Evolutionary conservation across 2,329 filamentous ascomycete species (phyloP).

Genomic region (Fusarium tanahbumbuense): DNA sequence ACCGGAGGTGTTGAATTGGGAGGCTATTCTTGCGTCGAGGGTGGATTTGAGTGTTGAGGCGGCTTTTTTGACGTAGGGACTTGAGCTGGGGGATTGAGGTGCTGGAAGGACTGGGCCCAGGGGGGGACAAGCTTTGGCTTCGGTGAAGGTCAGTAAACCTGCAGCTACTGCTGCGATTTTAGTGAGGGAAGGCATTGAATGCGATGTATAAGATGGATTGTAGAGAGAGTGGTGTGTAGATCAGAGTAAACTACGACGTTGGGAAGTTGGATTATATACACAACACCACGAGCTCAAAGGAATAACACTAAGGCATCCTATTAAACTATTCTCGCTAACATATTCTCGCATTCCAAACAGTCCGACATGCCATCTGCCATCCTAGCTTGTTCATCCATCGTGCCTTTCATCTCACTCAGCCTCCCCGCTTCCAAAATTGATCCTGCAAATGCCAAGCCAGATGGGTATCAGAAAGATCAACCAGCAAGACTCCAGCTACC

Average conservation of each 20-base stretch:
- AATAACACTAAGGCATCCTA: too few relatives aligned
- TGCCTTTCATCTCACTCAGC: not conserved
- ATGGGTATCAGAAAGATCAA: not conserved
- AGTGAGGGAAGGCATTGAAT: constrained; percentile 28
- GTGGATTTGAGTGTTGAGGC: too few relatives aligned
- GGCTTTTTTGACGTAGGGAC: constrained; percentile 10
- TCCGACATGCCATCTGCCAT: not conserved
- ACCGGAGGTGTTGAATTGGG: constrained; percentile 49
- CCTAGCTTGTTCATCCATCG: not conserved
- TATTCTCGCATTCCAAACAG: not conserved
- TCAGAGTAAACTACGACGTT: not conserved
- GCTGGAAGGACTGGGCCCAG: constrained; percentile 56
- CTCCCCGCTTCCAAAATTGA: not conserved
- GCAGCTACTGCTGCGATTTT: constrained; percentile 33
- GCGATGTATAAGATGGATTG: not conserved
- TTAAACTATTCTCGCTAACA: not conserved
- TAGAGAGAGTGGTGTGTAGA: not conserved
- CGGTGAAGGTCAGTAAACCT: constrained; percentile 24
- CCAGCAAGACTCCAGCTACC: fast-evolving
- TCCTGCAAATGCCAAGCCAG: not conserved
- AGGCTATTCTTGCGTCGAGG: constrained; percentile 38
- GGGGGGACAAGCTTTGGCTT: constrained; percentile 55
- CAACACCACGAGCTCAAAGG: not conserved
- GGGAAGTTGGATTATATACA: constrained; percentile 33
- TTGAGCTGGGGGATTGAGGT: constrained; percentile 50